These are phyloP conservation scores for Stevia rebaudiana DNA, from an alignment of 140 eudicot species.

Conservation along the genomic window DNA sequence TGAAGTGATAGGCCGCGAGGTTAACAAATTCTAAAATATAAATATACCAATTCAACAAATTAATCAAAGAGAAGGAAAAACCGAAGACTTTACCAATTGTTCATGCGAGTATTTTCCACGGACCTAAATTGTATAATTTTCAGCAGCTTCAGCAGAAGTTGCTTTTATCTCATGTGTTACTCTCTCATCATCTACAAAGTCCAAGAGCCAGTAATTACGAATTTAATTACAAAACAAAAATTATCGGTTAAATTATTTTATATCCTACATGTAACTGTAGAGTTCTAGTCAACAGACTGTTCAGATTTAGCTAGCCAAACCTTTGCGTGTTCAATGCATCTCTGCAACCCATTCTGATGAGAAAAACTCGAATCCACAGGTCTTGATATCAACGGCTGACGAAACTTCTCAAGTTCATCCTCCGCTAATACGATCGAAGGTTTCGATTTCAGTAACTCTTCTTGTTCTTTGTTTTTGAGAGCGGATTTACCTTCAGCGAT, in stretches of 20 bases:
- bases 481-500: slow-evolving; percentile 49
- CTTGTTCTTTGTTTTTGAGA: slow-evolving; percentile 72
- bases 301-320: slow-evolving; percentile 61
- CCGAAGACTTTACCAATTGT: slow-evolving; percentile 41
- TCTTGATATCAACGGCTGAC: slow-evolving; percentile 59
- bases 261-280: slow-evolving; percentile 54
- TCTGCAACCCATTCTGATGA: slow-evolving; percentile 54
- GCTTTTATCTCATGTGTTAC: slow-evolving; percentile 68
- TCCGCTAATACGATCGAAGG: slow-evolving; percentile 46
- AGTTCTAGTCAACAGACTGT: slow-evolving; percentile 36
- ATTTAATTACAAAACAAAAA: background rate
- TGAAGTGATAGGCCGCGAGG: too few species aligned
- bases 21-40: too few species aligned
- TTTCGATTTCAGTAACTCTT: slow-evolving; percentile 59
- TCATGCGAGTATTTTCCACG: slow-evolving; percentile 46
- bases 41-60: too few species aligned
- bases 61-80: too few species aligned
- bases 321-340: slow-evolving; percentile 64
- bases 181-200: slow-evolving; percentile 56
- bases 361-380: slow-evolving; percentile 53
- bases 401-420: slow-evolving; percentile 92
- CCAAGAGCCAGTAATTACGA: background rate
- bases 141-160: too few species aligned
- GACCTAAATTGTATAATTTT: too few species aligned
- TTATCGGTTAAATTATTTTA: background rate